Evolutionary conservation across 164 flowering plant genomes (phyloP), one percentile per base, ranked within the genome.

Genomic region (Nelumbo lutea): DNA sequence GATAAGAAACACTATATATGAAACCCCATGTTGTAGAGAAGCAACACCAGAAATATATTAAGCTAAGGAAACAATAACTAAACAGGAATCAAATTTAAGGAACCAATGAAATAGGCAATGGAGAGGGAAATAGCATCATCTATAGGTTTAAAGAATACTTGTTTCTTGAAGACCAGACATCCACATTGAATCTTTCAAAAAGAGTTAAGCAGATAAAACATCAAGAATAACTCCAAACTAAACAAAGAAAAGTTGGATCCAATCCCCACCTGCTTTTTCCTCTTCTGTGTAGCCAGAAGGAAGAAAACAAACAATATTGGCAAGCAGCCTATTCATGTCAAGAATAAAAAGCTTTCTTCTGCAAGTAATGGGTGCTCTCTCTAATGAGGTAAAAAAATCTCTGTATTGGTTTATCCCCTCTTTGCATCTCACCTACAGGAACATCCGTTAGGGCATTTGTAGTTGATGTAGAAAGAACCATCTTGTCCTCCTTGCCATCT

Each of bases 291-390:
- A 74, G 15, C 72, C 81, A 76, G 71, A 68, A 15, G 88, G 92
- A 66, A 75, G 68, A 59, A 66, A 78, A 56, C 74, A 72, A 57
- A 87, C 86, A 58, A 91, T 80, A 78, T 90, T 89, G 2, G 82
- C 97, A 65, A 92, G 92, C 66, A 95, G 52, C 13, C 98, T 97
- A 83, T 95, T 95, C 15, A 95, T 63, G 81, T 95, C 97, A 73
- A 95, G 90, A 62, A 95, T 71, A 62, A 95, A 87, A 73, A 95
- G 91, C 64, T 88, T 95, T 76, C 73, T 85, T 69, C 74, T 82
- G 27, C 27, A 41, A 67, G 48, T 39, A 46, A 47, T 9, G 48
- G 67, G 70, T 47, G 66, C 48, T 64, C 64, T 70, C 64, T 15
- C 43, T 39, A 46, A 50, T 13, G 73, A 62, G 62, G 69, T 4